A percentile compares a stretch with the other conserved stretches of the same genome.
Evolutionary conservation across 2,329 filamentous ascomycete species (phyloP).

Genomic region (Xylaria sp.): DNA sequence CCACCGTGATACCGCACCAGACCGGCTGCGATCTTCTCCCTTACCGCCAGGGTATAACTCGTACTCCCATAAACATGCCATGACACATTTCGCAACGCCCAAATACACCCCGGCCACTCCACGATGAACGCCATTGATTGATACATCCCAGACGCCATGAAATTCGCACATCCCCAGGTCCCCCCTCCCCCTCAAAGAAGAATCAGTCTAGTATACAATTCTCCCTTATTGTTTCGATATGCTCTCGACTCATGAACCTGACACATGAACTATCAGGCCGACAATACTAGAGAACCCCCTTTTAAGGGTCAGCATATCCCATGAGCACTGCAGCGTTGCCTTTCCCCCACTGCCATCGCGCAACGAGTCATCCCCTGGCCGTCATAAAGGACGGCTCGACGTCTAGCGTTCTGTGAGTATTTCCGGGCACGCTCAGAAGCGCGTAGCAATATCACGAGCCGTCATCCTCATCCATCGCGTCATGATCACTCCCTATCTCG

Average conservation of each 20-base stretch:
- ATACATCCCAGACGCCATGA: neutral
- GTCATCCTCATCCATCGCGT: slow-evolving; percentile 39
- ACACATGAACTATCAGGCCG: too few species aligned
- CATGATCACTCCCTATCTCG: slow-evolving; percentile 34
- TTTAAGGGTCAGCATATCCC: neutral
- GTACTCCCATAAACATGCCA: neutral
- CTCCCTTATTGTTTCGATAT: neutral
- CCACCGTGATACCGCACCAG: neutral
- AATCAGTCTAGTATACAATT: neutral
- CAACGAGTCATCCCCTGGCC: slow-evolving; percentile 20
- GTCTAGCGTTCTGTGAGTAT: neutral
- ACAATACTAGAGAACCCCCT: too few species aligned
- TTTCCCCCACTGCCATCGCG: neutral
- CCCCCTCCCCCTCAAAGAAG: too few species aligned
- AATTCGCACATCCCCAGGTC: neutral
- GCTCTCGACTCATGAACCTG: neutral
- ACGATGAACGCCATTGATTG: neutral
- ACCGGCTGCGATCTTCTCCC: neutral
- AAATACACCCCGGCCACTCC: neutral
- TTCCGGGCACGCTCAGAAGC: neutral
- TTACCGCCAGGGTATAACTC: slow-evolving; percentile 28
- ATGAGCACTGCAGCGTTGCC: neutral
- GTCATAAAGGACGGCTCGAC: slow-evolving; percentile 36
- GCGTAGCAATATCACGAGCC: slow-evolving; percentile 33
- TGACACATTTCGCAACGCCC: neutral